A percentile compares a stretch with the other conserved stretches of the same genome.
These are phyloP conservation scores for Exophiala alcalophila DNA, from an alignment of 2,329 filamentous ascomycete species.

Conservation along the genomic window DNA sequence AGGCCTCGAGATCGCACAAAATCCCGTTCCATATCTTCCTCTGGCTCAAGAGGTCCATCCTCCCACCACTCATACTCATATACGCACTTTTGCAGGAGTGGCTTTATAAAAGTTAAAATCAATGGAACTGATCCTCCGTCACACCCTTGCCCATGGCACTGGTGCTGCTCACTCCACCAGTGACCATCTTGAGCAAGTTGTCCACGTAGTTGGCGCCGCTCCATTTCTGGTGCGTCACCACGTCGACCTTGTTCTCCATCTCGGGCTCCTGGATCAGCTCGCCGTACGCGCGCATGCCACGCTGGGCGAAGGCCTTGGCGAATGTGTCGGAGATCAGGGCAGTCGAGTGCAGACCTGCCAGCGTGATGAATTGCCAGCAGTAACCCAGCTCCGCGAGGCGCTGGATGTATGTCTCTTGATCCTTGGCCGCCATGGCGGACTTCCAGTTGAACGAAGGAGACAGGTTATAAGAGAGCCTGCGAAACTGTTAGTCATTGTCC, in stretches of 20 bases:
- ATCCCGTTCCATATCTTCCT: no score
- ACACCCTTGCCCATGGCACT: conserved; percentile 97
- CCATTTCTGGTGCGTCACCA: conserved; percentile 99
- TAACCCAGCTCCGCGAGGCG: conserved; percentile 85
- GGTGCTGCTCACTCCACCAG: conserved; percentile 84
- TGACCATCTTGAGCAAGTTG: conserved; percentile 95
- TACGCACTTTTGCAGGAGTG: no score
- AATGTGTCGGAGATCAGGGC: conserved; percentile 90
- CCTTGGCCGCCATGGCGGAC: conserved; percentile 81
- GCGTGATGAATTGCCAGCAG: conserved; percentile 99
- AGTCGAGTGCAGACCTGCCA: conserved; percentile 92
- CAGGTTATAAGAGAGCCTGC: conserved; percentile 91
- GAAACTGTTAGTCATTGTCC: conserved; percentile 6
- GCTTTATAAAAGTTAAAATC: conserved; percentile 20
- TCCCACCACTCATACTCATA: no score
- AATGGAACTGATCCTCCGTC: conserved; percentile 94
- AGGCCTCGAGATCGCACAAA: no score
- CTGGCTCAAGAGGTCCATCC: no score
- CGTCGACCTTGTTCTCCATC: conserved; percentile 85
- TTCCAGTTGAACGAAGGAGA: conserved; percentile 99
- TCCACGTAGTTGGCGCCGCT: conserved; percentile 92
- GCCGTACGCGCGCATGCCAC: conserved; percentile 94
- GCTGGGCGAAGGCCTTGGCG: conserved; percentile 71
- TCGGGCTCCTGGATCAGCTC: conserved; percentile 97
- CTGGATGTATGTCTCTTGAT: conserved; percentile 96